Base-by-base conservation (phyloP, 306 rosid genomes). In the Malus fusca region DNA sequence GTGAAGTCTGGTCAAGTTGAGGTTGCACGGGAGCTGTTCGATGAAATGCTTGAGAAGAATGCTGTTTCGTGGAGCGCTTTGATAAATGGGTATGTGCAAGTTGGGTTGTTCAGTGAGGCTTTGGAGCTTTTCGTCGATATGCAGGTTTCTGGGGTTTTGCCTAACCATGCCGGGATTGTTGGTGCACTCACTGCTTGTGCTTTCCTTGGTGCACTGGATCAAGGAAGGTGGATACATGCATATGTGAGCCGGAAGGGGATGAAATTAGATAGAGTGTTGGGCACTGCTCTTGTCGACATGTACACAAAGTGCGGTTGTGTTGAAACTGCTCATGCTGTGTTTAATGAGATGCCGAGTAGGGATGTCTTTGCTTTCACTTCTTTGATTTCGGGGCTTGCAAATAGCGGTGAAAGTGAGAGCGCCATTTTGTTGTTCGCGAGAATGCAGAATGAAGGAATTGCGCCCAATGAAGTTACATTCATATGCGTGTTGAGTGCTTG, bases 191-290 rank as follows among this genome's bases (percentile, higher is more conserved):
- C 80, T 66, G 84, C 86, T 62, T 86, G 87, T 62, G 85, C 85
- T 73, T 76, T 61, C 52, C 84, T 86, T 43, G 90, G 90, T 23
- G 84, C 86, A 11, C 44, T 86, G 37, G 86, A 86, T 69, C 85
- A 86, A 37, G 90, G 87, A 62, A 86, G 75, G 76, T 86, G 90
- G 90, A 81, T 86, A 81, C 90, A 83, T 79, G 82, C 84, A 4
- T 83, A 68, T 66, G 81, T 81, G 19, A 79, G 66, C 33, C 73
- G 77, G 70, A 86, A 75, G 59, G 66, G 72, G 68, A 69, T 83
- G 78, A 40, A 37, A 44, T 64, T 83, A 66, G 84, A 79, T 77
- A 84, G 63, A 42, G 69, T 72, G 37, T 25, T 83, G 77, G 90
- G 90, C n/a, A 69, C 85, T 69, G 90, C 86, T 33, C 78, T 86